Percentiles rank a stretch among this genome's conserved stretches.
Evolutionary conservation across 164 flowering plant species (phyloP).

Genomic region (Aristolochia californica): DNA sequence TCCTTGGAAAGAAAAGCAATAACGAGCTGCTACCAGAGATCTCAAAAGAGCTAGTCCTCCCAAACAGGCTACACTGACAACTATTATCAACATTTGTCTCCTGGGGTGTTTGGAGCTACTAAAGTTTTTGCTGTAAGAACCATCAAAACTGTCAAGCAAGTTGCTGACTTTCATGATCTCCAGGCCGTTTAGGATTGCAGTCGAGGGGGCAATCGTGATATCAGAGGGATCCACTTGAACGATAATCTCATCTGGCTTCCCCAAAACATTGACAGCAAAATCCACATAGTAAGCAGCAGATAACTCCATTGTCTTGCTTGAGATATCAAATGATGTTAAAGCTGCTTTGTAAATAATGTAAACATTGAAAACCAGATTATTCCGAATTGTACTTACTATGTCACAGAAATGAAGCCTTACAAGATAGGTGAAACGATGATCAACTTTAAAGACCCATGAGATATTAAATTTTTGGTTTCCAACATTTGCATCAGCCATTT

Average conservation of each 20-base stretch:
- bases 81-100: constrained; percentile 9
- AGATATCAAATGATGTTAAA: constrained; percentile 28
- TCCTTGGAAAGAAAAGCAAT: constrained; percentile 5
- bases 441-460: constrained; percentile 39
- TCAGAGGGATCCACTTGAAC: constrained; percentile 38
- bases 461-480: constrained; percentile 34
- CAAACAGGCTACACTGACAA: constrained; percentile 14
- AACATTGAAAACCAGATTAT: constrained; percentile 31
- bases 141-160: constrained; percentile 23
- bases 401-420: constrained; percentile 53
- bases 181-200: constrained; percentile 48
- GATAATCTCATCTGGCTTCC: constrained; percentile 13
- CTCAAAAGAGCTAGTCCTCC: constrained; percentile 18
- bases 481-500: constrained; percentile 48
- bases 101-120: constrained; percentile 6
- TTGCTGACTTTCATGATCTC: constrained; percentile 48
- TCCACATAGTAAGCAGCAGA: constrained; percentile 32
- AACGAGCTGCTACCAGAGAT: constrained; percentile 9
- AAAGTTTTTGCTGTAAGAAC: constrained; percentile 5
- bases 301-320: constrained; percentile 26
- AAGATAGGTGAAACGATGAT: constrained; percentile 29
- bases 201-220: constrained; percentile 15
- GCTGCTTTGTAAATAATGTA: constrained; percentile 36
- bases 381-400: constrained; percentile 27
- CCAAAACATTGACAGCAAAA: constrained; percentile 24